Percentiles rank a stretch among this genome's conserved stretches.
These are phyloP conservation scores for Rhodotorula sphaerocarpa DNA, from an alignment of 768 basidiomycete species.

Conservation along the genomic window DNA sequence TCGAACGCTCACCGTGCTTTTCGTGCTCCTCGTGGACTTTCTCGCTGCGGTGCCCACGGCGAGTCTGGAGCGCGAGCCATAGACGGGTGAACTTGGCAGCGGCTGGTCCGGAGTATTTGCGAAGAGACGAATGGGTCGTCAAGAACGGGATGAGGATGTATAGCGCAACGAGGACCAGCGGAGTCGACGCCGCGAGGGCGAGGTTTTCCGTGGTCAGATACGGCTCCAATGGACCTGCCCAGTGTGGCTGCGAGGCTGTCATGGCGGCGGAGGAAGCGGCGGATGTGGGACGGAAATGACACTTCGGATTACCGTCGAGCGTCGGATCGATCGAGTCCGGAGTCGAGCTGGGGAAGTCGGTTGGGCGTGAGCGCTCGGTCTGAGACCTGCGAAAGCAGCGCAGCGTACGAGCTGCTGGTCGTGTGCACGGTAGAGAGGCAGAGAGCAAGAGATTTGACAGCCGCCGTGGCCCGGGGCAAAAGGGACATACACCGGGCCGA, in stretches of 20 bases:
- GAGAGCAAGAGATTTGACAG: no score
- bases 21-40: slow-evolving; percentile 63
- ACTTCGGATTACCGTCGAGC: neutral
- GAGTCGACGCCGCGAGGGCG: slow-evolving; percentile 25
- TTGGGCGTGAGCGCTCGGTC: no score
- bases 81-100: slow-evolving; percentile 62
- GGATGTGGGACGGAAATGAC: no score
- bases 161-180: slow-evolving; percentile 29
- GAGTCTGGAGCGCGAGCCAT: slow-evolving; percentile 62
- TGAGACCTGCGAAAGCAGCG: no score
- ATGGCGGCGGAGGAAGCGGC: neutral
- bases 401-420: no score
- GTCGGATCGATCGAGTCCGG: no score
- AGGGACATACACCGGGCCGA: no score
- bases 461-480: no score
- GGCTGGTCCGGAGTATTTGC: slow-evolving; percentile 60
- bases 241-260: neutral
- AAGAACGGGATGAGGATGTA: slow-evolving; percentile 51
- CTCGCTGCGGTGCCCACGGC: slow-evolving; percentile 67
- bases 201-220: slow-evolving; percentile 41
- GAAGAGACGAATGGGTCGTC: slow-evolving; percentile 54
- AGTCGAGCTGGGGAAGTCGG: no score
- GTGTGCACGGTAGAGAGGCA: no score
- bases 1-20: slow-evolving; percentile 55
- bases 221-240: neutral